These are phyloP conservation scores for Picea sitchensis DNA, from an alignment of 75 land plant genomes.

Conservation along the genomic window DNA sequence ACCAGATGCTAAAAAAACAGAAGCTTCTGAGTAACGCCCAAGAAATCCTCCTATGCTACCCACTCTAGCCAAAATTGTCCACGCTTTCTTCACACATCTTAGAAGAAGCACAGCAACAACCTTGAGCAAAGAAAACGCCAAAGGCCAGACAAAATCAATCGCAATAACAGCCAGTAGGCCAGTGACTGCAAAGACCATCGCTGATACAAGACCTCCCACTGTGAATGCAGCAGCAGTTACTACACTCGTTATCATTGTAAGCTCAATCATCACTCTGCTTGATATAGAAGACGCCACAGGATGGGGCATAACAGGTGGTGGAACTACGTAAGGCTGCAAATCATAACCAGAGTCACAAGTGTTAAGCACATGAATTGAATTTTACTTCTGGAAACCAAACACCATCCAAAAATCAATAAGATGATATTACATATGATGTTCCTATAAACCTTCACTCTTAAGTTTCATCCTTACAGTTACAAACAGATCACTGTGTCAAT, in stretches of 20 bases:
- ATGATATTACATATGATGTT: too few relatives aligned
- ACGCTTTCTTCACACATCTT: constrained; percentile 17
- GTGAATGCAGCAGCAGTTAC: constrained; percentile 65
- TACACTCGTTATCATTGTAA: constrained; percentile 56
- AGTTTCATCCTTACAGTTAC: too few relatives aligned
- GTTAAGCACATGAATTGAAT: not conserved
- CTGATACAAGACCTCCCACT: constrained; percentile 62
- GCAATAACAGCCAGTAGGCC: constrained; percentile 34
- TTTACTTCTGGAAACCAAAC: not conserved
- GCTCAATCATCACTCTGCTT: constrained; percentile 74
- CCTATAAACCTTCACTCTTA: too few relatives aligned
- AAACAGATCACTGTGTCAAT: too few relatives aligned
- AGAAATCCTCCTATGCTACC: constrained; percentile 2
- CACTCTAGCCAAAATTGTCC: constrained; percentile 36
- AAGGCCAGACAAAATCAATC: constrained; percentile 10
- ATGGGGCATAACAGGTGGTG: constrained; percentile 60
- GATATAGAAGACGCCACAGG: constrained; percentile 87
- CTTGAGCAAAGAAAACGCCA: constrained; percentile 4
- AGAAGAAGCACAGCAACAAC: constrained; percentile 3
- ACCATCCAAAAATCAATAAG: constrained; percentile 10
- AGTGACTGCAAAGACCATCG: constrained; percentile 52
- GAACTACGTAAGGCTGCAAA: constrained; percentile 70
- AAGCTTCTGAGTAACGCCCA: constrained; percentile 19
- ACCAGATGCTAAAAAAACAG: constrained; percentile 40
- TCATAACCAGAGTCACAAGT: not conserved